Evolutionary conservation across 2,329 filamentous ascomycete genomes (phyloP).

Genomic region (Ophiostoma australiae): DNA sequence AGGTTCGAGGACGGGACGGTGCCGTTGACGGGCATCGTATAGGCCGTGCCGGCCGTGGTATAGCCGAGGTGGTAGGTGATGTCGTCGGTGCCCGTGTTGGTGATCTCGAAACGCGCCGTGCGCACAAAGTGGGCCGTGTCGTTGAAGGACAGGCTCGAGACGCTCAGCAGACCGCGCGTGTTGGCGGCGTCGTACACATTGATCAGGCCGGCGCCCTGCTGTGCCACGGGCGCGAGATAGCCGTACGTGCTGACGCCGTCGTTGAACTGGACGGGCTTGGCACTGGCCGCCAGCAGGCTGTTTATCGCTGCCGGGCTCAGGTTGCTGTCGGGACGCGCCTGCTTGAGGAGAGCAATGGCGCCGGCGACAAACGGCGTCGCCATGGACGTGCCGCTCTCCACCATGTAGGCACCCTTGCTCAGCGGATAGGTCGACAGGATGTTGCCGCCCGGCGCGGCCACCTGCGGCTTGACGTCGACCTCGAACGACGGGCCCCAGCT

Average conservation of each 20-base stretch:
- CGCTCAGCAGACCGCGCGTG: not conserved
- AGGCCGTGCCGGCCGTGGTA: not conserved
- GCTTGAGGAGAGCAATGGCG: slow-evolving; percentile 35
- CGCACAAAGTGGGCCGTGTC: not conserved
- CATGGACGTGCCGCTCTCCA: slow-evolving; percentile 48
- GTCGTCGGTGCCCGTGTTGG: not conserved
- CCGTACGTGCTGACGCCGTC: not conserved
- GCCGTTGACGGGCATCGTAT: not conserved
- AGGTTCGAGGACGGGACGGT: not conserved
- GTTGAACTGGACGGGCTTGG: not conserved
- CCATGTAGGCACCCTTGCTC: slow-evolving; percentile 33
- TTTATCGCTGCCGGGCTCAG: not conserved
- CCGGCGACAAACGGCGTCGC: slow-evolving; percentile 45
- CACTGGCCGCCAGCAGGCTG: not conserved
- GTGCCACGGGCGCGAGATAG: not conserved
- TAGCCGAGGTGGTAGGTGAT: not conserved
- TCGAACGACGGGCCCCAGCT: slow-evolving; percentile 44
- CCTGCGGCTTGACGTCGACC: slow-evolving; percentile 41
- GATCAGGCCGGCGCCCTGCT: not conserved
- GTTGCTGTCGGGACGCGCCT: not conserved
- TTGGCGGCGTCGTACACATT: not conserved
- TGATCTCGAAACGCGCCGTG: not conserved
- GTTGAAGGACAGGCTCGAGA: not conserved
- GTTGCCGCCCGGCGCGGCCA: slow-evolving; percentile 41
- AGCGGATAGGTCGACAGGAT: slow-evolving; percentile 44